Evolutionary conservation across 2,329 filamentous ascomycete genomes (phyloP), one percentile per base, ranked within the genome.

Genomic region (Calonectria pseudoturangicola): DNA sequence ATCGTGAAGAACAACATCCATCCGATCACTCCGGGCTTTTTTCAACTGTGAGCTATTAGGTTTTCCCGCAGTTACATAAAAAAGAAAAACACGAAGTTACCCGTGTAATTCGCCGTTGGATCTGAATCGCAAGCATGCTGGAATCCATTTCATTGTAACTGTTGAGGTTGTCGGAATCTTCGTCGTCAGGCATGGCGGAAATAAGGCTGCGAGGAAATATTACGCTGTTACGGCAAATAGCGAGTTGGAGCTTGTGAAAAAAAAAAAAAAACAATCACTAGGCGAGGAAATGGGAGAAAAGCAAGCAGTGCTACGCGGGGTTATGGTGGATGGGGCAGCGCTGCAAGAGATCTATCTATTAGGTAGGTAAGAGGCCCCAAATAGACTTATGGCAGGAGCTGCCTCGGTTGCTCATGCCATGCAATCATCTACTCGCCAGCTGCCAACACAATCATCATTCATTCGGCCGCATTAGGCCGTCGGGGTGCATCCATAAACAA

Each of bases 51-150:
- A 12, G 3, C 10, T n/a, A 12, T 7, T 79, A 60, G 21, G 7
- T 16, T 41, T 30, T 18, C 21, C 36, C 1, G 75, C 41, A 10
- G 10, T 56, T 30, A 5, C 2, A 5, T 28, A 25, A 28, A 18
- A 7, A 51, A 27, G 7, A n/a, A 30, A 18, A 3, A 5, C 3
- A 48, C 13, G 2, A n/a, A 8, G 28, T 10, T 73, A 80, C 82
- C 74, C 80, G 73, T 2, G 73, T 36, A 30, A 83, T 78, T 7
- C 79, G 79, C n/a, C 79, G 74, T 27, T 84, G 80, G 2, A 78
- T 76, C 62, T 78, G 73, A 15, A 80, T 54, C 2, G 80, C 75
- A n/a, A 77, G 48, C 15, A 75, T n/a, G 7, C 72, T 74, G 1
- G 81, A 71, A 39, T 81, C 79, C 18, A 56, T 66, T 13, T 76